These are phyloP conservation scores for Aspergillus sp. DNA, from an alignment of 2,329 filamentous ascomycete species.

Conservation along the genomic window DNA sequence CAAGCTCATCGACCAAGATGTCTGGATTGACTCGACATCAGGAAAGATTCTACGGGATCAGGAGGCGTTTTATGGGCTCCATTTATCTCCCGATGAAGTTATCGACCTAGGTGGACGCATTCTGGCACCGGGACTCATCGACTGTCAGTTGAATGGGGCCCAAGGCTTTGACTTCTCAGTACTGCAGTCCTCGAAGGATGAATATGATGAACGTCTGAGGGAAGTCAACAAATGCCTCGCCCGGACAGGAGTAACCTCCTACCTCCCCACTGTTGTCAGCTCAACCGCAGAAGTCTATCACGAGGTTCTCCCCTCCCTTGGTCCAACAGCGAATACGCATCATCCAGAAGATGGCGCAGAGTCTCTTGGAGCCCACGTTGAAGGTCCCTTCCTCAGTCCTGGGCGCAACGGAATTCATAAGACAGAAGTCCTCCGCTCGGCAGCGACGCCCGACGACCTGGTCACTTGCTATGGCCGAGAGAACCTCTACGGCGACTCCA, in stretches of 20 bases:
- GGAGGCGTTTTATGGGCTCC: constrained; percentile 53
- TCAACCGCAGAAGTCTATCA: constrained; percentile 80
- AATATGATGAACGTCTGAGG: constrained; percentile 71
- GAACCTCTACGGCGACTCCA: constrained; percentile 54
- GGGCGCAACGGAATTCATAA: constrained; percentile 87
- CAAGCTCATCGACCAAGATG: constrained; percentile 69
- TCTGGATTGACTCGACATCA: constrained; percentile 82
- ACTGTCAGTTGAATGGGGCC: constrained; percentile 87
- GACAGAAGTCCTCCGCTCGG: constrained; percentile 66
- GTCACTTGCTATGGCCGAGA: constrained; percentile 59
- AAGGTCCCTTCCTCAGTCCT: constrained; percentile 83
- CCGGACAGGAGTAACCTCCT: constrained; percentile 81
- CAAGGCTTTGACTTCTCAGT: constrained; percentile 92
- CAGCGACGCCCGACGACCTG: constrained; percentile 61
- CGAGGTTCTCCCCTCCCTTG: constrained; percentile 74
- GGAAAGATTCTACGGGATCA: constrained; percentile 78
- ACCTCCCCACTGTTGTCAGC: constrained; percentile 76
- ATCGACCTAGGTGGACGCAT: constrained; percentile 82
- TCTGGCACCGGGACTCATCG: constrained; percentile 81
- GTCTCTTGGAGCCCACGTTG: constrained; percentile 84
- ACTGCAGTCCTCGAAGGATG: constrained; percentile 62
- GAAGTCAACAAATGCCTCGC: constrained; percentile 71
- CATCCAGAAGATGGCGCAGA: constrained; percentile 70
- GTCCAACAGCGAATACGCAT: constrained; percentile 64
- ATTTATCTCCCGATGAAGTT: constrained; percentile 64